Evolutionary conservation across 176 grass and related monocot genomes (phyloP), one percentile per base, ranked within the genome.

Genomic region (Musa schizocarpa): DNA sequence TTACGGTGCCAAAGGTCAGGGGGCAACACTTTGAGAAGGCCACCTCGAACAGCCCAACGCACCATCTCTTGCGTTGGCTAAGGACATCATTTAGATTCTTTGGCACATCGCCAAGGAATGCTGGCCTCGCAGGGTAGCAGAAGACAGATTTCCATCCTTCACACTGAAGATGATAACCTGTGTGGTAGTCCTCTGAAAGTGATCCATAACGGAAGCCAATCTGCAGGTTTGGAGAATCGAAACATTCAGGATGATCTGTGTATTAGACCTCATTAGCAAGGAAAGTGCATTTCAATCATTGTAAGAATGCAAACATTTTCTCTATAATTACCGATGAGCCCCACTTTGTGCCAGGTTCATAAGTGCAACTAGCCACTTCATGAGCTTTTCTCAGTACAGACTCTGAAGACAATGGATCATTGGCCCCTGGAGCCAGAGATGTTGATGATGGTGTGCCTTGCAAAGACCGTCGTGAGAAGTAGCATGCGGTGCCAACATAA

Each of bases 181-280:
- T 96, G 84, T 86, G 86, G 79, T 81, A 86, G 80, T 96, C 88
- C 82, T 88, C 92, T 0, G 88, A 70, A 8, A 91, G 71, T 23
- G 83, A 85, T 25, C 85, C 78, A 58, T 96, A 91, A 63, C 90
- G 20, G 82, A 88, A 96, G 1, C 92, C 88, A 2, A 85, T 73
- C 85, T 87, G 76, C 51, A 55, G 13, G 12, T 69, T 50, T 57
- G 12, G 3, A 57, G 11, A 5, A 57, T 13, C 0, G 54, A 2
- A 57, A 55, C 23, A 50, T 34, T 67, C 49, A 76, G 50, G 50
- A 4, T 12, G 9, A 23, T 29, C 26, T 14, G 24, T 27, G 65
- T 34, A 13, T 1, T 23, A 48, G 25, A 25, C 12, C 34, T 69
- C 9, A 51, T 53, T 62, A 27, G 16, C 64, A 50, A 66, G 56